A percentile compares a stretch with the other conserved stretches of the same genome.
phyloP scores from a whole-genome alignment of 352 stramenopile genomes.

The Pythium periplocum region DNA sequence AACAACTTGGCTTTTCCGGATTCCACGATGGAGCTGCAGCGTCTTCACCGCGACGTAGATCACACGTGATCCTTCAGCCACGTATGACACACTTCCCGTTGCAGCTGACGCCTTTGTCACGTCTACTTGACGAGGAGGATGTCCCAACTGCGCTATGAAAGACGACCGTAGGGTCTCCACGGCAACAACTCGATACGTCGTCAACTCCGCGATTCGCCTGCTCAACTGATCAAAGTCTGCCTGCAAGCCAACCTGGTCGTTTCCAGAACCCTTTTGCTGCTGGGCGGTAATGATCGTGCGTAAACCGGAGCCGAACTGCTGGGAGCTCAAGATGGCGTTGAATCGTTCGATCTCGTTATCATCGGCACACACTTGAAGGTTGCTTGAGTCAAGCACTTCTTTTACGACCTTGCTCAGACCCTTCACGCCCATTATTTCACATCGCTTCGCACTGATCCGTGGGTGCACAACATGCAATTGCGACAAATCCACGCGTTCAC shows the following conservation, averaged over 20 bases:
- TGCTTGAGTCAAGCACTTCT: slow-evolving; percentile 43
- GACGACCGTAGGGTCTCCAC: slow-evolving; percentile 47
- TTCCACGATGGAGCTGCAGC: slow-evolving; percentile 21
- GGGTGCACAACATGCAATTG: slow-evolving; percentile 65
- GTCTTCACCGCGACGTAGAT: slow-evolving; percentile 56
- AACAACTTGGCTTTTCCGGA: slow-evolving; percentile 55
- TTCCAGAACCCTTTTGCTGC: slow-evolving; percentile 46
- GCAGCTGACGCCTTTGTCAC: slow-evolving; percentile 49
- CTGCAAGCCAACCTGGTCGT: slow-evolving; percentile 35
- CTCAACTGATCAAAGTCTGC: slow-evolving; percentile 68
- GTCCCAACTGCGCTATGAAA: slow-evolving; percentile 56
- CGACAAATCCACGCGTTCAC: slow-evolving; percentile 48
- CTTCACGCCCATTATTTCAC: slow-evolving; percentile 47
- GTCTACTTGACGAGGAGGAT: slow-evolving; percentile 41
- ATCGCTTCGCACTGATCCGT: slow-evolving; percentile 44
- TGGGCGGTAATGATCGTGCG: slow-evolving; percentile 62
- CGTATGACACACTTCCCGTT: slow-evolving; percentile 51
- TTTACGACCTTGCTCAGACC: slow-evolving; percentile 55
- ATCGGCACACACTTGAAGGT: slow-evolving; percentile 2
- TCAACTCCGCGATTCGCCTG: slow-evolving; percentile 41
- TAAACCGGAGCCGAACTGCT: slow-evolving; percentile 52
- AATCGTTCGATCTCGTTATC: slow-evolving; percentile 41
- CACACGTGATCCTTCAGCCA: slow-evolving; percentile 27
- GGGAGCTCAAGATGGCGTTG: slow-evolving; percentile 39
- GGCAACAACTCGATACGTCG: slow-evolving; percentile 38